Evolutionary conservation across 441 rosid genomes (phyloP), one percentile per base, ranked within the genome.

Genomic region (Adansonia gregorii): DNA sequence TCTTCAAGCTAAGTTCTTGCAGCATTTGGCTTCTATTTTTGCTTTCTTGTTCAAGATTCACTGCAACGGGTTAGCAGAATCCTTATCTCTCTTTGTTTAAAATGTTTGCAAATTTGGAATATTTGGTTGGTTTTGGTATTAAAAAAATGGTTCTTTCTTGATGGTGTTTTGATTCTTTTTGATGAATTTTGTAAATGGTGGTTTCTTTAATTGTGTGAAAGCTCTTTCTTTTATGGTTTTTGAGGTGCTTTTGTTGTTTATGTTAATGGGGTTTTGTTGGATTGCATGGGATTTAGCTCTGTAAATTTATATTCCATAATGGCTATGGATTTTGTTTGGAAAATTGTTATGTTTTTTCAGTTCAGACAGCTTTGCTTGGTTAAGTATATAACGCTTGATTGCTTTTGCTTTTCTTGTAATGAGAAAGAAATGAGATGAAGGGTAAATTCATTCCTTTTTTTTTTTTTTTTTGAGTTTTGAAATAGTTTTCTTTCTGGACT

Each of bases 41-140:
- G 80, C 59, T 86, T 64, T 88, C 89, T 78, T 85, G 81, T 80
- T 27, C 77, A 66, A 74, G 71, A 84, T 88, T 90, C 71, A 73
- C 73, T 35, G 27, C 83, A 9, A 82, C 94, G 83, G 96, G 94
- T 91, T 73, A 12, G 76, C 20, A 52, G 10, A 31, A 6, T 14
- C 46, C 56, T 46, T 9, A 0, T 51, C 45, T 54, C 20, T 4
- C 8, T 59, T 41, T 8, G n/a, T 63, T 24, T 24, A 24, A 24
- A 24, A 24, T 24, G 27, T 24, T 24, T 24, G 27, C 14, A 20
- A 58, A 58, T 27, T 20, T 20, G 27, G 63, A 58, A 58, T 19
- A 8, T 58, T 19, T 20, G 27, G 27, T 24, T 24, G 27, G 27
- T 24, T 24, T 24, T 24, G 35, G 35, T 27, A 27, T 27, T 27